A percentile compares a stretch with the other conserved stretches of the same genome.
Evolutionary conservation across 2,329 filamentous ascomycete genomes (phyloP).

Genomic region (Fusarium duplospermum): DNA sequence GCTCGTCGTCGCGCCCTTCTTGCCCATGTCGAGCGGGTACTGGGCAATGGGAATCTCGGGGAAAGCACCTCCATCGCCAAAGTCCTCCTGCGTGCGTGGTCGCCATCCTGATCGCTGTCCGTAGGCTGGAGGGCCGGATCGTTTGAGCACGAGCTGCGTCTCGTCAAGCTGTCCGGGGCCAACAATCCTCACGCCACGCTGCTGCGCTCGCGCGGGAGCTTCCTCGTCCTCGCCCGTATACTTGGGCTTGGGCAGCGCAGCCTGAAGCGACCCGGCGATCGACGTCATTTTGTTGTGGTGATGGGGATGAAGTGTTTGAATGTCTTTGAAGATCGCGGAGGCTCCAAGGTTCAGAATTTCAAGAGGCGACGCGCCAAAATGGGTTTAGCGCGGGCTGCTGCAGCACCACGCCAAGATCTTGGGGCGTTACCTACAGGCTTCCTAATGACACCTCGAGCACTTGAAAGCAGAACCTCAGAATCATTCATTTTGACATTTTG

Average conservation of each 20-base stretch:
- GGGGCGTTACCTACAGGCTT: background rate
- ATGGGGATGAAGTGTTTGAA: slow-evolving; percentile 37
- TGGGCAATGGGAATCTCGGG: slow-evolving; percentile 94
- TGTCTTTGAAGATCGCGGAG: slow-evolving; percentile 33
- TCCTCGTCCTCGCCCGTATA: slow-evolving; percentile 93
- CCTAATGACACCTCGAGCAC: background rate
- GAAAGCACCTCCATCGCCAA: slow-evolving; percentile 95
- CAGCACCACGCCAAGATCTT: slow-evolving; percentile 11
- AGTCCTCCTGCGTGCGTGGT: slow-evolving; percentile 88
- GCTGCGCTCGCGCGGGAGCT: slow-evolving; percentile 74
- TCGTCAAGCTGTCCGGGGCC: slow-evolving; percentile 84
- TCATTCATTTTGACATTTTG: background rate
- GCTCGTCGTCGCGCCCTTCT: slow-evolving; percentile 76
- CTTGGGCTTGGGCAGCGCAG: slow-evolving; percentile 87
- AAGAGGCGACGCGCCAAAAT: slow-evolving; percentile 44
- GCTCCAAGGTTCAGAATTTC: slow-evolving; percentile 47
- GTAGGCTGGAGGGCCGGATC: slow-evolving; percentile 87
- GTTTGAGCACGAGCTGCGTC: slow-evolving; percentile 85
- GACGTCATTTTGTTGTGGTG: slow-evolving; percentile 66
- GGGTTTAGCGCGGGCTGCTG: slow-evolving; percentile 44
- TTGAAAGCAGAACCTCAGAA: background rate
- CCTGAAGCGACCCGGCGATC: slow-evolving; percentile 77
- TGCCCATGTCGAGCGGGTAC: slow-evolving; percentile 95
- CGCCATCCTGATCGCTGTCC: slow-evolving; percentile 91
- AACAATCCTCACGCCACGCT: slow-evolving; percentile 85